phyloP scores from a whole-genome alignment of 164 flowering plant genomes.

The Brasenia schreberi region DNA sequence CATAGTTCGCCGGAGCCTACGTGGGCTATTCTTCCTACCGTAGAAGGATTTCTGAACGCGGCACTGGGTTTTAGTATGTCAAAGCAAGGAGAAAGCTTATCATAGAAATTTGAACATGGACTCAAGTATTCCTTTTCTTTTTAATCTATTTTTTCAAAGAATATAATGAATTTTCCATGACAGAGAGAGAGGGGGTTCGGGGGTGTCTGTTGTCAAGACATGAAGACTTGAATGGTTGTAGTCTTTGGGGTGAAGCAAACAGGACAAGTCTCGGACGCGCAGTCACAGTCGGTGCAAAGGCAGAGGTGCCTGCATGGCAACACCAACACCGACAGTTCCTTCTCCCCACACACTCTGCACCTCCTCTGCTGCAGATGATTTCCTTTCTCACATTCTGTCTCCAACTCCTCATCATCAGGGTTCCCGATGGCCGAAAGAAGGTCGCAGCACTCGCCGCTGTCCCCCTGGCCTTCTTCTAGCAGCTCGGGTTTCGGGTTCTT shows the following conservation, averaged over 20 bases:
- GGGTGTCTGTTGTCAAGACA: slow-evolving; percentile 1
- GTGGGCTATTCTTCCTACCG: too few relatives aligned
- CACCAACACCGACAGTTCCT: slow-evolving; percentile 41
- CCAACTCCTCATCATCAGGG: neutral
- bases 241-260: slow-evolving; percentile 35
- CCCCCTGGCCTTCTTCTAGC: neutral
- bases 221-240: slow-evolving; percentile 37
- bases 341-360: slow-evolving; percentile 24
- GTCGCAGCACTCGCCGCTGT: neutral
- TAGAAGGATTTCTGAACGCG: too few relatives aligned
- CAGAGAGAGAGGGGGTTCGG: neutral
- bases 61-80: too few relatives aligned
- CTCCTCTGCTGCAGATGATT: slow-evolving; percentile 1
- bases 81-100: too few relatives aligned
- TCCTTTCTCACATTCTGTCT: neutral
- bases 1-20: too few relatives aligned
- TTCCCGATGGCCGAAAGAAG: slow-evolving; percentile 2
- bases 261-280: slow-evolving; percentile 37
- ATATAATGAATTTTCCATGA: neutral
- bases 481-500: neutral
- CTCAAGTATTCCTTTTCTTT: too few relatives aligned
- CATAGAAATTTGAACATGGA: too few relatives aligned
- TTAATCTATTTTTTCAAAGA: neutral
- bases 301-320: slow-evolving; percentile 63
- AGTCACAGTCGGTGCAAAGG: slow-evolving; percentile 36